Evolutionary conservation across 208 protist genomes (phyloP).

Genomic region (Acanthamoeba royreba): DNA sequence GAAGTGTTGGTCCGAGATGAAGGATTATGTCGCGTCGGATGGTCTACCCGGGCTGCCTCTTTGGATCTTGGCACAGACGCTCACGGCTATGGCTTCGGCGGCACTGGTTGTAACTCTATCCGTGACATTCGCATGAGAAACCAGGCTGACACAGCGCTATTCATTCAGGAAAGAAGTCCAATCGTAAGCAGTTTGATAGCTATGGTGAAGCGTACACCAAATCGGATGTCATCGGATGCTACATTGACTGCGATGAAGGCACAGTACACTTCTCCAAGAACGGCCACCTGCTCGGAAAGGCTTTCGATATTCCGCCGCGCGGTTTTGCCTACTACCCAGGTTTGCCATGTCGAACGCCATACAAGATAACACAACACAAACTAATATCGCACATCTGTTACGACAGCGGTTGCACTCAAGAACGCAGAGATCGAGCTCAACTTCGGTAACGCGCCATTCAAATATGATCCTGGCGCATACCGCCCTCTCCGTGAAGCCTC

Average conservation of each 20-base stretch:
- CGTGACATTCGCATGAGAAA: not conserved
- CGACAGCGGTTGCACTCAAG: conserved; percentile 52
- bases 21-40: conserved; percentile 71
- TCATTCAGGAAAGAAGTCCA: conserved; percentile 64
- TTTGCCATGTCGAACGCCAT: not conserved
- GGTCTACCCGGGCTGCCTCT: conserved; percentile 23
- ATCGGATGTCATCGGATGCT: conserved; percentile 65
- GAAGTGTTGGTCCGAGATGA: conserved; percentile 65
- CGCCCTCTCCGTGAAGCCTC: not conserved
- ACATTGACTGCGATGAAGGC: conserved; percentile 53
- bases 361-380: too few species aligned
- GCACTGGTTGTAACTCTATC: not conserved
- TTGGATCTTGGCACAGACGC: conserved; percentile 67
- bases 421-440: conserved; percentile 71
- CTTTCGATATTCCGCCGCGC: conserved; percentile 42
- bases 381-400: too few species aligned
- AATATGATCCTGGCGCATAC: conserved; percentile 42
- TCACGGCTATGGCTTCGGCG: conserved; percentile 64
- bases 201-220: conserved; percentile 66
- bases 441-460: conserved; percentile 58
- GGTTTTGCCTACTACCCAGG: not conserved
- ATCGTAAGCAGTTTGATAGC: conserved; percentile 58
- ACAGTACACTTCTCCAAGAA: conserved; percentile 68
- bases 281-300: conserved; percentile 55
- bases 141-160: not conserved